These are phyloP conservation scores for Globisporangium cederbergense DNA, from an alignment of 352 stramenopile species.

Conservation along the genomic window DNA sequence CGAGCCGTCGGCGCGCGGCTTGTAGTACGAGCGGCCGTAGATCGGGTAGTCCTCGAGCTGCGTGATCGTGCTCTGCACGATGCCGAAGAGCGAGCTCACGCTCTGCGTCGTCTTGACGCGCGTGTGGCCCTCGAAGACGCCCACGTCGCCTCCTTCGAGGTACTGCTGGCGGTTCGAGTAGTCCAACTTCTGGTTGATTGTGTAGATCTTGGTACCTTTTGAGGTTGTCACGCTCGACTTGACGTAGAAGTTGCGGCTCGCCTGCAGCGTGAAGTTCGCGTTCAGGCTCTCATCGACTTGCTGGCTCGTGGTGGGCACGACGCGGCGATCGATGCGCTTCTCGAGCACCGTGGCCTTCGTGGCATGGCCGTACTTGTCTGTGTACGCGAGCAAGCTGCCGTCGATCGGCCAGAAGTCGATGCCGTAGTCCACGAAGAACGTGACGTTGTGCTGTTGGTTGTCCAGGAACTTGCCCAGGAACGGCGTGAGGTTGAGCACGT, in stretches of 20 bases:
- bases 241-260: slow-evolving; percentile 35
- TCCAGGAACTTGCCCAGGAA: slow-evolving; percentile 65
- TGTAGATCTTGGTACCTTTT: slow-evolving; percentile 51
- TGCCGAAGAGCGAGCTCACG: slow-evolving; percentile 21
- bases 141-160: slow-evolving; percentile 36
- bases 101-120: slow-evolving; percentile 33
- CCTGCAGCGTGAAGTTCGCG: slow-evolving; percentile 46
- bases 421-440: slow-evolving; percentile 58
- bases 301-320: slow-evolving; percentile 22
- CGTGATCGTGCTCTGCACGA: slow-evolving; percentile 18
- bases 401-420: slow-evolving; percentile 71
- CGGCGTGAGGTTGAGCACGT: slow-evolving; percentile 68
- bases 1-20: slow-evolving; percentile 24
- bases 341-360: slow-evolving; percentile 37
- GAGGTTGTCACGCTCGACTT: slow-evolving; percentile 56
- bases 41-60: slow-evolving; percentile 53
- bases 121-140: slow-evolving; percentile 41
- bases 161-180: slow-evolving; percentile 58
- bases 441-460: slow-evolving; percentile 43
- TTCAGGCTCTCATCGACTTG: slow-evolving; percentile 22
- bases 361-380: slow-evolving; percentile 33
- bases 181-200: slow-evolving; percentile 36
- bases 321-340: slow-evolving; percentile 26
- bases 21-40: slow-evolving; percentile 43
- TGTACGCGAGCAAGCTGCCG: slow-evolving; percentile 57